Evolutionary conservation across 2,329 filamentous ascomycete genomes (phyloP), one percentile per base, ranked within the genome.

Genomic region (Alternaria hordeiaustralica): DNA sequence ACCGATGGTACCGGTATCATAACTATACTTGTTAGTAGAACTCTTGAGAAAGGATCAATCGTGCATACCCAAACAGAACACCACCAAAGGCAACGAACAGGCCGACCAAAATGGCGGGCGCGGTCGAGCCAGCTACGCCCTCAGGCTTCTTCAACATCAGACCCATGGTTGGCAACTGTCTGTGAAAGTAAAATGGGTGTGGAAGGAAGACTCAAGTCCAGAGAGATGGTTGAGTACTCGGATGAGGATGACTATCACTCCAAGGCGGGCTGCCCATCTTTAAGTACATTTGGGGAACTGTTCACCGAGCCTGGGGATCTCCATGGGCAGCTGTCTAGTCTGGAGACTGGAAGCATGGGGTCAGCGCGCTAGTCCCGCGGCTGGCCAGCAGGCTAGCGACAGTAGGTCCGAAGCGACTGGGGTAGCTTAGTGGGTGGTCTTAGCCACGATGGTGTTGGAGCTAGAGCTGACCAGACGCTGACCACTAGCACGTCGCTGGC

Each of bases 121-220:
- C 20, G 26, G 75, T 74, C 33, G 76, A 79, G 78, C 91, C 91
- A 77, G 89, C 88, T 79, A 91, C 87, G 85, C 90, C 90, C 83
- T 90, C 87, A 80, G 91, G 91, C 84, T 91, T 92, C 75, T 89
- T 89, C 61, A 85, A 60, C 64, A 78, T 71, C 44, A 79, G 44
- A 70, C 76, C 77, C 78, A 80, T 80, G 69, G 60, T 72, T 63
- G 61, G 54, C 41, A 36, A 55, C 18, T 61, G 58, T 64, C 53
- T 59, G 45, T 26, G 44, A 18, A 65, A 60, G 46, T 63, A 55
- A 47, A 50, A 58, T 47, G 20, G 18, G 30, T 57, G 36, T 28
- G 54, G 46, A 58, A 28, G 49, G 23, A 49, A 46, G 46, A 61
- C 63, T 59, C 55, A 21, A 30, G 36, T 47, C 57, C 55, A 45